phyloP scores from a whole-genome alignment of 2,329 filamentous ascomycete genomes.

The Daldinia sp. region DNA sequence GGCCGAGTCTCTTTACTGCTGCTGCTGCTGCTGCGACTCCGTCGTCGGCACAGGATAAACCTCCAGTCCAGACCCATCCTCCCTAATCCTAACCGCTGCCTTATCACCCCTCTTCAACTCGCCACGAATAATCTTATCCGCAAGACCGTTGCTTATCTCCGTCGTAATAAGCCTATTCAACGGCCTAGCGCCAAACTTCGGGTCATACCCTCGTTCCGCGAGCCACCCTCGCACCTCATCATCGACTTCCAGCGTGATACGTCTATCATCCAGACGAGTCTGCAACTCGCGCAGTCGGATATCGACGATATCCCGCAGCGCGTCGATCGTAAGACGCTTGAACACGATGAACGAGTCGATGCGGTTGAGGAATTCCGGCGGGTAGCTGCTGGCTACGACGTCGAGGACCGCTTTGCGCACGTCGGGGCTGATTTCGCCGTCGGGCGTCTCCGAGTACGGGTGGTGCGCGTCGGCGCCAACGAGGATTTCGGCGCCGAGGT shows the following conservation, averaged over 20 bases:
- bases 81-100: constrained; percentile 74
- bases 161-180: constrained; percentile 90
- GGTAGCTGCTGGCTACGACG: constrained; percentile 76
- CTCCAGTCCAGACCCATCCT: constrained; percentile 66
- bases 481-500: constrained; percentile 90
- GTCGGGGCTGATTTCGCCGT: constrained; percentile 75
- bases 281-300: constrained; percentile 89
- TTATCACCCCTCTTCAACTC: constrained; percentile 78
- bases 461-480: constrained; percentile 75
- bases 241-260: constrained; percentile 78
- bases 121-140: constrained; percentile 91
- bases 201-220: constrained; percentile 88
- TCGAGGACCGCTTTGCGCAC: constrained; percentile 87
- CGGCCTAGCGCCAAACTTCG: constrained; percentile 88
- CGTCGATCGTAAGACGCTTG: constrained; percentile 79
- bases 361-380: constrained; percentile 95
- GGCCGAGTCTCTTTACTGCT: background rate
- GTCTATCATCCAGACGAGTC: constrained; percentile 79
- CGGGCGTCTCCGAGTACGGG: constrained; percentile 67
- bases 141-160: constrained; percentile 86
- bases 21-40: background rate
- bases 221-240: constrained; percentile 84
- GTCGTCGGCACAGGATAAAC: constrained; percentile 47
- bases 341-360: constrained; percentile 98
- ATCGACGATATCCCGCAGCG: constrained; percentile 91